Evolutionary conservation across 1,284 basidiomycete species (phyloP).

Genomic region (Vanrija humicola): DNA sequence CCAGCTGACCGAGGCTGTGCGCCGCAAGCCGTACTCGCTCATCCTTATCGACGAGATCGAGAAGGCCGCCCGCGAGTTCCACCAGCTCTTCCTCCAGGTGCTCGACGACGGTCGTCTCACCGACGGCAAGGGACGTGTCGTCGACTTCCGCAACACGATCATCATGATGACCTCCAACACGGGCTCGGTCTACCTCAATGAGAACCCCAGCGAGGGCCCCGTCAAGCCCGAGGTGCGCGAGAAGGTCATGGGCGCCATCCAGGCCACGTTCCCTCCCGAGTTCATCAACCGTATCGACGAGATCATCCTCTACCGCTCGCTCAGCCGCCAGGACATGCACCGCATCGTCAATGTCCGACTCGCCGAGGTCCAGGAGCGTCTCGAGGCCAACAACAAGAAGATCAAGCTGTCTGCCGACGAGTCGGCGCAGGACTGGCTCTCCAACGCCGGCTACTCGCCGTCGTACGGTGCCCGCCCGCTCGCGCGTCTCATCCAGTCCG

Average conservation of each 20-base stretch:
- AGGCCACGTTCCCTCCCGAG: conserved; percentile 55
- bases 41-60: conserved; percentile 52
- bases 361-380: conserved; percentile 62
- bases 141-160: conserved; percentile 50
- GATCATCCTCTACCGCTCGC: conserved; percentile 56
- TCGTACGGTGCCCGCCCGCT: conserved; percentile 87
- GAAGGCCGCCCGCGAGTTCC: conserved; percentile 57
- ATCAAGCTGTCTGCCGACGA: conserved; percentile 72
- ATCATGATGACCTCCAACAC: conserved; percentile 57
- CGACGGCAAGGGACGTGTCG: conserved; percentile 48
- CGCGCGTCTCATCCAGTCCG: conserved; percentile 85
- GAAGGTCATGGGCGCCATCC: conserved; percentile 53
- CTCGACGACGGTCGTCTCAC: conserved; percentile 57
- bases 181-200: conserved; percentile 55
- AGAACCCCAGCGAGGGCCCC: conserved; percentile 50
- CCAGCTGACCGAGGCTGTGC: conserved; percentile 53
- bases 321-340: conserved; percentile 52
- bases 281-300: conserved; percentile 56
- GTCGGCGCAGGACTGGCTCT: conserved; percentile 75
- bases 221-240: conserved; percentile 45
- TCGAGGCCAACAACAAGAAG: conserved; percentile 67
- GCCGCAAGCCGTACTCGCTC: conserved; percentile 52
- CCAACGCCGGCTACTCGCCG: conserved; percentile 77
- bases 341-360: conserved; percentile 55
- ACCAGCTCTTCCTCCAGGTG: conserved; percentile 57